Percentiles rank a stretch among this genome's conserved stretches.
Conservation (phyloP, 2,329 filamentous ascomycete species). For the Emmonsia crescens region DNA sequence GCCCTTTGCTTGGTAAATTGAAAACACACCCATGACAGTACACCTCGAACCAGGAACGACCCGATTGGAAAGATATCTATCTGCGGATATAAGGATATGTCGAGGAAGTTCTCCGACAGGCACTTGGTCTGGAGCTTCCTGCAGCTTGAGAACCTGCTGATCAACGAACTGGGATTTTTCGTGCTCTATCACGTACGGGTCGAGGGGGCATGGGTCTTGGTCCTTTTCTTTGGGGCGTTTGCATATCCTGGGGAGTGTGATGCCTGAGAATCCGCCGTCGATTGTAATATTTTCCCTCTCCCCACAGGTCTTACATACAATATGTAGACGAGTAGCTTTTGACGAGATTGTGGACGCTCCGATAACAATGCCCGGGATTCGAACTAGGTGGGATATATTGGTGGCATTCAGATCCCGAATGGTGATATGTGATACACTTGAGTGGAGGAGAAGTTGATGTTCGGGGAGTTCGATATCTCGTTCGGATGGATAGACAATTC, state of each 20-base stretch:
- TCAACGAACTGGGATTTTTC: slow-evolving; percentile 93
- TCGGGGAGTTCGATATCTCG: slow-evolving; percentile 62
- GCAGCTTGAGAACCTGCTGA: slow-evolving; percentile 94
- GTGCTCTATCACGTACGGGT: slow-evolving; percentile 92
- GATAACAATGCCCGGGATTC: slow-evolving; percentile 95
- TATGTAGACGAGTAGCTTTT: slow-evolving; percentile 76
- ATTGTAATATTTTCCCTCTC: slow-evolving; percentile 61
- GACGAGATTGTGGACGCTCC: slow-evolving; percentile 94
- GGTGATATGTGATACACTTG: slow-evolving; percentile 77
- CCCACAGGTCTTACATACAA: slow-evolving; percentile 81
- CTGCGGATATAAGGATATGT: slow-evolving; percentile 92
- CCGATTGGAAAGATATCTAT: slow-evolving; percentile 87
- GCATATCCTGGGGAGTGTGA: slow-evolving; percentile 74
- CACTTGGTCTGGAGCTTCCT: slow-evolving; percentile 94
- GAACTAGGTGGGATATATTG: slow-evolving; percentile 86
- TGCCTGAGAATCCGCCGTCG: slow-evolving; percentile 74
- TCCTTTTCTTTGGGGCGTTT: slow-evolving; percentile 48
- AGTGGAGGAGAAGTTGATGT: slow-evolving; percentile 91
- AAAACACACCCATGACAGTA: slow-evolving; percentile 94
- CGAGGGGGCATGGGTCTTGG: slow-evolving; percentile 71
- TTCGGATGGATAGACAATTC: slow-evolving; percentile 77
- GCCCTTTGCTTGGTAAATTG: slow-evolving; percentile 90
- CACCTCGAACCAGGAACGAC: slow-evolving; percentile 93
- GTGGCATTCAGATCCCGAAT: slow-evolving; percentile 90
- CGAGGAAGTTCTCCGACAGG: slow-evolving; percentile 91